Conservation (phyloP, 2,329 filamentous ascomycete genomes). For the Pseudogymnoascus sp. region DNA sequence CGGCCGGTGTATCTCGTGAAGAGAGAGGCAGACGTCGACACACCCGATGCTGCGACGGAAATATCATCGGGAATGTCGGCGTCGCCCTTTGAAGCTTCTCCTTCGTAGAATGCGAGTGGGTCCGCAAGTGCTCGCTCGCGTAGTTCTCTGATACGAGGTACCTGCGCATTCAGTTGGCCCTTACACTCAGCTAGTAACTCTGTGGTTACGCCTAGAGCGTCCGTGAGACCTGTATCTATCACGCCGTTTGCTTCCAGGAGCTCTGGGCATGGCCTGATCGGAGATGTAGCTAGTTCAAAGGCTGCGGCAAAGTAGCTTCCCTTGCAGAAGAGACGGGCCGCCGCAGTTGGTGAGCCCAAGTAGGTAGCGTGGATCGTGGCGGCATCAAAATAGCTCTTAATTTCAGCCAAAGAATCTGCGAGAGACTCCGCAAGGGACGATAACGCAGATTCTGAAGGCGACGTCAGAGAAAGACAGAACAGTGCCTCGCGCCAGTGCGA, state of each 20-base stretch:
- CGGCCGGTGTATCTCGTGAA: slow-evolving; percentile 88
- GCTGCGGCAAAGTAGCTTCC: slow-evolving; percentile 83
- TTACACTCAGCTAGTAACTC: slow-evolving; percentile 93
- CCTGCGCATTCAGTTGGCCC: slow-evolving; percentile 70
- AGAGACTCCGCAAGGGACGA: slow-evolving; percentile 61
- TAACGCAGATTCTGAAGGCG: slow-evolving; percentile 50
- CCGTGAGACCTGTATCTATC: slow-evolving; percentile 70
- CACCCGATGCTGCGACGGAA: slow-evolving; percentile 76
- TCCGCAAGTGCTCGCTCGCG: slow-evolving; percentile 73
- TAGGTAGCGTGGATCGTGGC: slow-evolving; percentile 76
- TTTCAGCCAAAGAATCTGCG: slow-evolving; percentile 70
- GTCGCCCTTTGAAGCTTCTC: slow-evolving; percentile 52
- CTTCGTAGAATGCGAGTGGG: slow-evolving; percentile 81
- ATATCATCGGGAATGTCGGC: slow-evolving; percentile 82
- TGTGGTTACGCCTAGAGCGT: slow-evolving; percentile 72
- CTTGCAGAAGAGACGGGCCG: slow-evolving; percentile 72
- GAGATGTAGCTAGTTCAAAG: slow-evolving; percentile 57
- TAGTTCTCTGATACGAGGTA: slow-evolving; percentile 77
- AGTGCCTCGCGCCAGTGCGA: slow-evolving; percentile 84
- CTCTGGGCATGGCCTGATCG: slow-evolving; percentile 48
- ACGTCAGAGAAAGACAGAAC: slow-evolving; percentile 61
- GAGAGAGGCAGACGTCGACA: slow-evolving; percentile 75
- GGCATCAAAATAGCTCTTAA: slow-evolving; percentile 73
- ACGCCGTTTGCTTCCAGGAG: slow-evolving; percentile 43
- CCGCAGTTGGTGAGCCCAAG: slow-evolving; percentile 59